These are phyloP conservation scores for Penicillium soppii DNA, from an alignment of 495 filamentous ascomycete species.

Conservation along the genomic window DNA sequence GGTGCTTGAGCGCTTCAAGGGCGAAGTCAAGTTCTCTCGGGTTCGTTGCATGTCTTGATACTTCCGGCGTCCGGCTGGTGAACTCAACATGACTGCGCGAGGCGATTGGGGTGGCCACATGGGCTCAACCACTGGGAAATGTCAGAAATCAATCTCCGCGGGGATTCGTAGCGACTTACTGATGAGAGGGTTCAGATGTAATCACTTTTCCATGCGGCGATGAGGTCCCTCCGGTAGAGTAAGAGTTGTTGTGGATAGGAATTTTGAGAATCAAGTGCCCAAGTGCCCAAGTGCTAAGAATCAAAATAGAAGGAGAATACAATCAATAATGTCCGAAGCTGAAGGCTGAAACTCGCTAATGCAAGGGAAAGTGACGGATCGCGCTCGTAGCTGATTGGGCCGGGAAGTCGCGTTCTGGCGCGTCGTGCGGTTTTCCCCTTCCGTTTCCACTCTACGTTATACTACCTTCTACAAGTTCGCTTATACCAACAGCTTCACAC, in stretches of 20 bases:
- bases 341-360: constrained; percentile 11
- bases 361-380: constrained; percentile 22
- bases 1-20: constrained; percentile 51
- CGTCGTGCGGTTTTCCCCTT: constrained; percentile 29
- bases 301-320: not conserved
- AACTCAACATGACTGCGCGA: constrained; percentile 77
- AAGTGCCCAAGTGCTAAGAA: constrained; percentile 1
- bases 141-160: not conserved
- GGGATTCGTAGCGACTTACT: not conserved
- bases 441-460: constrained; percentile 11
- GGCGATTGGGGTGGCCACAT: constrained; percentile 89
- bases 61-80: constrained; percentile 73
- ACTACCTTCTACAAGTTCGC: not conserved
- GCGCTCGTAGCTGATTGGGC: constrained; percentile 27
- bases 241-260: too few relatives aligned
- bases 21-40: constrained; percentile 64
- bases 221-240: too few relatives aligned
- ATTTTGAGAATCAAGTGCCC: not conserved
- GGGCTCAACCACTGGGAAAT: constrained; percentile 43
- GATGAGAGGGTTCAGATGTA: not conserved
- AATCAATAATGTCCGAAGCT: not conserved
- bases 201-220: not conserved
- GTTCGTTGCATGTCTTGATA: constrained; percentile 63
- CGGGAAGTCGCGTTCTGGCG: constrained; percentile 20
- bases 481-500: not conserved